A percentile compares a stretch with the other conserved stretches of the same genome.
phyloP scores from a whole-genome alignment of 2,329 filamentous ascomycete genomes.

The Trichoderma cornu-damae region DNA sequence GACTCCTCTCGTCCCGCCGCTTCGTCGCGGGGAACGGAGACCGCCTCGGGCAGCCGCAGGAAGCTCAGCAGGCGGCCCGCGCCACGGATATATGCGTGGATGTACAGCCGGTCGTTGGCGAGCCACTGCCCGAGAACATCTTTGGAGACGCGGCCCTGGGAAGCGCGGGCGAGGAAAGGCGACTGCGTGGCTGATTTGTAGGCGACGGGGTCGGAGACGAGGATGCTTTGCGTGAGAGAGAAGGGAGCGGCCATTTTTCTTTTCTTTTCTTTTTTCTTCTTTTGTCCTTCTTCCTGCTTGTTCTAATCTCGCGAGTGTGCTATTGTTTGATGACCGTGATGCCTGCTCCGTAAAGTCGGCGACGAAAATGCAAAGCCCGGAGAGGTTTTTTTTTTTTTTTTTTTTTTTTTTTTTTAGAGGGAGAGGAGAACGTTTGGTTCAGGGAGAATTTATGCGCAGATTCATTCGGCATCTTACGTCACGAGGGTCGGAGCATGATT shows the following conservation, averaged over 20 bases:
- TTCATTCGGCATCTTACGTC: no score
- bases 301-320: not conserved
- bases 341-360: no score
- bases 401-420: no score
- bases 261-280: no score
- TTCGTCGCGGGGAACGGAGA: not conserved
- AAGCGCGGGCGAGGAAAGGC: slow-evolving; percentile 61
- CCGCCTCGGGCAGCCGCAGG: slow-evolving; percentile 47
- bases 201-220: slow-evolving; percentile 41
- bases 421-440: not conserved
- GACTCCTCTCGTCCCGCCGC: slow-evolving; percentile 13
- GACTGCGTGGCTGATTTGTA: slow-evolving; percentile 58
- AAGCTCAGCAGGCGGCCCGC: slow-evolving; percentile 60
- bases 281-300: no score
- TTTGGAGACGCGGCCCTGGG: slow-evolving; percentile 55
- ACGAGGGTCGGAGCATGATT: no score
- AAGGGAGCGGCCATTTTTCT: slow-evolving; percentile 13
- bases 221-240: slow-evolving; percentile 54
- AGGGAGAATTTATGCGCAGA: no score
- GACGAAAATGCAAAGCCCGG: no score
- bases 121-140: slow-evolving; percentile 60
- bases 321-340: not conserved
- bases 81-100: slow-evolving; percentile 64
- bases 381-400: no score
- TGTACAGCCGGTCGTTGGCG: slow-evolving; percentile 65